Percentiles rank a stretch among this genome's conserved stretches.
Conservation (phyloP, 768 basidiomycete genomes). For the Mycena galopus region DNA sequence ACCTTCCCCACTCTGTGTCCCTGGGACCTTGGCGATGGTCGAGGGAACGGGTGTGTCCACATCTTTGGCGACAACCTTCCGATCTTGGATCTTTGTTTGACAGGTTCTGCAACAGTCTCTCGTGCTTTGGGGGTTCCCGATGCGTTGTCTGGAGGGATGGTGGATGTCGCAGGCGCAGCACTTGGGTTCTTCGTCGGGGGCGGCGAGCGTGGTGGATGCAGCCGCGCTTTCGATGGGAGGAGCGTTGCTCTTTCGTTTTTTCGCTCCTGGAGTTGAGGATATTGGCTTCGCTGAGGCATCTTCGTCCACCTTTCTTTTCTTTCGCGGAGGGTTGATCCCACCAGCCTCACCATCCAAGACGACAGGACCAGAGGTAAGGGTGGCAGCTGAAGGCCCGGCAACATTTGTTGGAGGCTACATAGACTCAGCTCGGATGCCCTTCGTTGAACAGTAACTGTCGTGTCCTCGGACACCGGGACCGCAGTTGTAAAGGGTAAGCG, state of each 20-base stretch:
- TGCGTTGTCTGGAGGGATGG: not conserved
- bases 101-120: conserved; percentile 2
- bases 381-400: not conserved
- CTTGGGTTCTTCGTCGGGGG: not conserved
- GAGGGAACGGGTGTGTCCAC: not conserved
- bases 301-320: conserved; percentile 24
- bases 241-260: conserved; percentile 11
- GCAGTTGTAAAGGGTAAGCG: too few species aligned
- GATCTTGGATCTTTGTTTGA: conserved; percentile 31
- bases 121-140: not conserved
- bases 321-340: not conserved
- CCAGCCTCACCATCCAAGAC: not conserved
- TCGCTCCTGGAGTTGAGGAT: not conserved
- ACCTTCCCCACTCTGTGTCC: not conserved
- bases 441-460: not conserved
- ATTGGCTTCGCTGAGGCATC: not conserved
- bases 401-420: not conserved
- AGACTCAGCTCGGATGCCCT: not conserved
- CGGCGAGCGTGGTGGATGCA: not conserved
- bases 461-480: too few species aligned
- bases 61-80: conserved; percentile 17
- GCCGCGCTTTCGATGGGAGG: not conserved
- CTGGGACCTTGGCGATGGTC: not conserved
- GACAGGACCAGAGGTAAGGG: not conserved
- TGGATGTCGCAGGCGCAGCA: too few species aligned